Percentiles rank a stretch among this genome's conserved stretches.
Conservation (phyloP, 2,329 filamentous ascomycete species). For the Coccinonectria pachysandricola region DNA sequence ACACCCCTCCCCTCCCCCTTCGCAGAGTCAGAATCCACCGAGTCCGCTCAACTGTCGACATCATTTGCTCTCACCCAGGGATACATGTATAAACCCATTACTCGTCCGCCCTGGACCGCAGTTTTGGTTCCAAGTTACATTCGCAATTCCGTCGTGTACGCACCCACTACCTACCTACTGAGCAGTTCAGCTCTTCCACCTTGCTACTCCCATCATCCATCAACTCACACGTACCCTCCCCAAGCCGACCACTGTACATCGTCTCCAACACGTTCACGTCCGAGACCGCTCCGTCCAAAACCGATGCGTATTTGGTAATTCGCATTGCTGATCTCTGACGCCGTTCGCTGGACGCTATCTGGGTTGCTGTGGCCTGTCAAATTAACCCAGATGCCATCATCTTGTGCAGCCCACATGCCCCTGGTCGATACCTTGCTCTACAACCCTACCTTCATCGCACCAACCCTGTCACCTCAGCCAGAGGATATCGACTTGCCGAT, state of each 20-base stretch:
- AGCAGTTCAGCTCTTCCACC: no score
- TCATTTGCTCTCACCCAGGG: constrained; percentile 7
- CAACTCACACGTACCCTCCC: no score
- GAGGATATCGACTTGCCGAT: constrained; percentile 46
- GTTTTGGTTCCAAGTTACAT: no score
- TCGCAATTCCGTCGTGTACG: no score
- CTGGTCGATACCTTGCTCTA: constrained; percentile 25
- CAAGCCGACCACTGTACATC: no score
- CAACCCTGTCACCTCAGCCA: constrained; percentile 36
- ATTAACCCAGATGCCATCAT: constrained; percentile 20
- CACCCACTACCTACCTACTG: no score
- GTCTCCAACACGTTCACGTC: no score
- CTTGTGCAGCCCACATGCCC: constrained; percentile 25
- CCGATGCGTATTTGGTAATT: no score
- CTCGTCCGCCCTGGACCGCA: constrained; percentile 6
- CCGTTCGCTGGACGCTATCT: constrained; percentile 17
- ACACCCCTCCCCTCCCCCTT: constrained; percentile 11
- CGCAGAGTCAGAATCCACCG: constrained; percentile 13
- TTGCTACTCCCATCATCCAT: no score
- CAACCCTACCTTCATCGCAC: constrained; percentile 30
- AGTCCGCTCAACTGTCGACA: constrained; percentile 11
- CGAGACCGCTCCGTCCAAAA: no score
- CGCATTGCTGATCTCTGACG: constrained; percentile 19
- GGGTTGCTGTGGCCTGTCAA: constrained; percentile 21
- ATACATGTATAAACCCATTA: constrained; percentile 14